Base-by-base conservation (phyloP, 108 stramenopile species). In the Skeletonema grethae region DNA sequence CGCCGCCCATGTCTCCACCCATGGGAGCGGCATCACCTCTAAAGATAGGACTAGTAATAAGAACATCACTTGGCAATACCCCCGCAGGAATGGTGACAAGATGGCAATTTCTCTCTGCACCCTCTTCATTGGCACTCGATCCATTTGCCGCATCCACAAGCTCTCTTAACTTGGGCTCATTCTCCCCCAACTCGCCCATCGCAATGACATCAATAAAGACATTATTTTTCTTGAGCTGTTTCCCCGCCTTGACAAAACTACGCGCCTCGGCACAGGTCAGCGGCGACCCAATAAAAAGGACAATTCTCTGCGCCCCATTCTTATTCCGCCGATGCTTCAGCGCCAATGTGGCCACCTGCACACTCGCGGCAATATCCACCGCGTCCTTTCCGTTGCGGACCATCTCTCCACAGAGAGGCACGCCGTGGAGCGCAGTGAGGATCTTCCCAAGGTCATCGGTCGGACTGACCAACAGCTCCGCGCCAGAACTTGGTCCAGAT, bases 291-390 rank as follows among this genome's bases (percentile, higher is more conserved):
- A 99, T 90, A 62, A 99, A 99, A 39, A 97, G 61, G 7, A 99
- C 87, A 70, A 99, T 97, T 12, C 97, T 73, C 82, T 98, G 97
- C 25, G 86, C 77, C 9, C 99, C 99, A 82, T 98, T 98, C 87
- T 99, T 99, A 84, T 99, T 98, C 30, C 88, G 83, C 13, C 99
- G 91, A 83, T 99, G 97, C 70, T 99, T 98, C 61, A 99, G 74
- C 13, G 99, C 99, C 61, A 99, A 85, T 58, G 88, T 85, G 8
- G 98, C 99, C 32, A 99, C 95, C 65, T 97, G 95, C 7, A 99
- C 89, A 29, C 81, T 81, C 2, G 91, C 90, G 11, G 90, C 75
- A 41, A 99, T 78, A 85, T 97, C 91, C 53, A 80, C 73, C 7
- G 63, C 66, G 38, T 77, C 79, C 50, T 53, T 64, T 25, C 57